Evolutionary conservation across 305 asterid genomes (phyloP).

Genomic region (Fraxinus xanthoxyloides): DNA sequence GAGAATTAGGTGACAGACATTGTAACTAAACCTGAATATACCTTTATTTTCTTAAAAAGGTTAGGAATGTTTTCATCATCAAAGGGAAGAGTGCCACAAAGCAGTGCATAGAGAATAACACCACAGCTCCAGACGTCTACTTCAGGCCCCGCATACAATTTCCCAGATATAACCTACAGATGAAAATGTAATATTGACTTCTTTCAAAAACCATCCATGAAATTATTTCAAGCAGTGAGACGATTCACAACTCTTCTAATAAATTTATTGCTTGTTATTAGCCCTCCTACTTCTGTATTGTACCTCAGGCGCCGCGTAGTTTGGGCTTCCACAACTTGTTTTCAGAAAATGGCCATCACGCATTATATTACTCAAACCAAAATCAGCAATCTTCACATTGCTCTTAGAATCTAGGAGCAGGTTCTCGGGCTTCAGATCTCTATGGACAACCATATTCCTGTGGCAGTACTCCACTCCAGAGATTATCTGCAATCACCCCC

Average conservation of each 20-base stretch:
- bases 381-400: conserved; percentile 88
- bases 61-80: conserved; percentile 88
- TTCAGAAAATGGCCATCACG: conserved; percentile 91
- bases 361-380: conserved; percentile 85
- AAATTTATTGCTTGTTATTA: neutral
- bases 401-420: conserved; percentile 82
- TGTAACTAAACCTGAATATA: conserved; percentile 20
- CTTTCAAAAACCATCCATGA: conserved; percentile 6
- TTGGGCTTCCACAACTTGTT: conserved; percentile 95
- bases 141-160: conserved; percentile 84
- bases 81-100: conserved; percentile 91
- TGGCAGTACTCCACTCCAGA: conserved; percentile 99
- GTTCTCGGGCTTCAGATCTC: conserved; percentile 95
- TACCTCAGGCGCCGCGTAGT: conserved; percentile 70
- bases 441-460: conserved; percentile 93
- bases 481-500: conserved; percentile 66
- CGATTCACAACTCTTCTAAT: neutral
- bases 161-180: conserved; percentile 80
- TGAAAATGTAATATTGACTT: conserved; percentile 9
- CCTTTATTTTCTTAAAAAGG: conserved; percentile 86
- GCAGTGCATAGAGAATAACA: conserved; percentile 87
- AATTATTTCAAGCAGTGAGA: neutral
- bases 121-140: conserved; percentile 98
- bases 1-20: conserved; percentile 9
- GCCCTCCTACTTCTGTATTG: neutral